phyloP scores from a whole-genome alignment of 1,284 basidiomycete species.

The Prillingera fragicola region DNA sequence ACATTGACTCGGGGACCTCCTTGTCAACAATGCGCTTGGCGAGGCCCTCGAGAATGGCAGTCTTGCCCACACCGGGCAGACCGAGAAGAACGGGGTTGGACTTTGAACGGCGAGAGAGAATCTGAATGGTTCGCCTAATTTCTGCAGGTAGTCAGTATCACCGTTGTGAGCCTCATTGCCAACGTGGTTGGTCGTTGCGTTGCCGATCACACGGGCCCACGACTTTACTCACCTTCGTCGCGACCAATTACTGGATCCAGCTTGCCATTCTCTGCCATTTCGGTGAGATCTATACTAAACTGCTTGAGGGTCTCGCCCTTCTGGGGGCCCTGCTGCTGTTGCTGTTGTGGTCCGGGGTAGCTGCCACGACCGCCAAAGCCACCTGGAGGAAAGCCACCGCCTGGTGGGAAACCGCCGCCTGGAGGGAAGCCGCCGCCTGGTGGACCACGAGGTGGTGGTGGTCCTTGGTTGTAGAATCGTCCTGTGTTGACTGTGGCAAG shows the following conservation, averaged over 20 bases:
- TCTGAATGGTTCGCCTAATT: slow-evolving; percentile 84
- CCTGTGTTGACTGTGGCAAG: not conserved
- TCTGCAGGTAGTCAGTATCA: no score
- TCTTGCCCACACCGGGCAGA: slow-evolving; percentile 77
- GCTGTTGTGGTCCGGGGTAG: slow-evolving; percentile 11
- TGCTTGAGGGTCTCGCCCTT: slow-evolving; percentile 79
- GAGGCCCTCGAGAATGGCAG: slow-evolving; percentile 81
- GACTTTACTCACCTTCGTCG: no score
- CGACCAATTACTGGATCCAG: slow-evolving; percentile 85
- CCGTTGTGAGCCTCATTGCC: no score
- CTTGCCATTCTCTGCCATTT: slow-evolving; percentile 74
- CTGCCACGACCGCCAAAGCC: slow-evolving; percentile 23
- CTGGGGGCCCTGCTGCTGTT: slow-evolving; percentile 39
- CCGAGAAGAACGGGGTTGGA: slow-evolving; percentile 70
- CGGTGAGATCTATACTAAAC: slow-evolving; percentile 78
- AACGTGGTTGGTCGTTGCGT: slow-evolving; percentile 50
- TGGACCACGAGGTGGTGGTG: slow-evolving; percentile 20
- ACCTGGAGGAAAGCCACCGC: slow-evolving; percentile 11
- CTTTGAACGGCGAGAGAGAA: slow-evolving; percentile 66
- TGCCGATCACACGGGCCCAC: slow-evolving; percentile 47
- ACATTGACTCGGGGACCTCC: slow-evolving; percentile 84
- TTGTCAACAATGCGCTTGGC: slow-evolving; percentile 81
- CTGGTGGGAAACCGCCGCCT: slow-evolving; percentile 19
- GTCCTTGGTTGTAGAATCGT: slow-evolving; percentile 23
- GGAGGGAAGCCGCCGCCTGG: slow-evolving; percentile 2